Base-by-base conservation (phyloP, 2,329 filamentous ascomycete genomes). In the Neurospora sp. region DNA sequence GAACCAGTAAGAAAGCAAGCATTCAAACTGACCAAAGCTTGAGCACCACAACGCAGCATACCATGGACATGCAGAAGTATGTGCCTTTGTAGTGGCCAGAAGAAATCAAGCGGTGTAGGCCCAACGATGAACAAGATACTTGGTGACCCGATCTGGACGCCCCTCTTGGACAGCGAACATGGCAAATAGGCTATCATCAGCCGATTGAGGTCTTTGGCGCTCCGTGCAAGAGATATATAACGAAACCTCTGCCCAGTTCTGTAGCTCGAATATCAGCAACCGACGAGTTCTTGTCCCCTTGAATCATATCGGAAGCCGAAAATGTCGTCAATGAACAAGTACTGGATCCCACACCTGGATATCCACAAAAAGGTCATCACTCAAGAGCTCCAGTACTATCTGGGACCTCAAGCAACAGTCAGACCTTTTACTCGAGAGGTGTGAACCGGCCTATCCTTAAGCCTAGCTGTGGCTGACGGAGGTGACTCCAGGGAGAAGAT, bases 301-400 rank as follows among this genome's bases (percentile, higher is more conserved):
- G 6, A 36, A 17, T 36, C 52, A 62, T 33, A n/a, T 28, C 23
- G 15, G n/a, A 37, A 38, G 23, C 38, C 69, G 19, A 78, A 72
- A 43, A 81, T 81, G 77, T 79, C 74, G 67, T 73, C 77, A 68
- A 82, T 86, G 80, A 88, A 88, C 78, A 83, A 81, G 75, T 89
- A 88, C 78, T 89, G 86, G 86, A 88, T 88, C 71, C 85, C 86
- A 15, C 83, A 86, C 71, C 78, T 83, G 71, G 85, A 87, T 70
- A 88, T 88, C 75, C 85, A 87, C 78, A 87, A 86, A 74, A 87
- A 84, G 73, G 83, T 88, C 73, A 88, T 88, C 74, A 87, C 82
- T 33, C 82, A 86, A 72, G 84, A 88, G 72, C 82, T 89, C 69
- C 86, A 86, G 72, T 87, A 82, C 70, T 86, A 87, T 74, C 82